Percentiles rank a stretch among this genome's conserved stretches.
phyloP scores from a whole-genome alignment of 2,329 filamentous ascomycete species.

The Epichloe hybrida region DNA sequence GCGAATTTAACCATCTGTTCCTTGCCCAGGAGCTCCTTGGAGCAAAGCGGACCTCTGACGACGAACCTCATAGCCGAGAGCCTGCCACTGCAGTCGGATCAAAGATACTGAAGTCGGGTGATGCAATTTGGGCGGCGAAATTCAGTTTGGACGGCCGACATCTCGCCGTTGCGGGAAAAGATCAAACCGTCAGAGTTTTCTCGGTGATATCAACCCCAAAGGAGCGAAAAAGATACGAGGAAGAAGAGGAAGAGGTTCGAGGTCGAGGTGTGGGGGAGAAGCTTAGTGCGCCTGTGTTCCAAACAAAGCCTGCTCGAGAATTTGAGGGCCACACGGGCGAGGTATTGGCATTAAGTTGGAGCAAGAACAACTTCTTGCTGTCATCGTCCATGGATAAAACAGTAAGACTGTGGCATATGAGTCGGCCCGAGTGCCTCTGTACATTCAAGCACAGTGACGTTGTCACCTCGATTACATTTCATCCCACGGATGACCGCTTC shows the following conservation, averaged over 20 bases:
- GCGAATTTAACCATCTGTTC: conserved; percentile 78
- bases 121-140: conserved; percentile 82
- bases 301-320: conserved; percentile 61
- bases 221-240: conserved; percentile 61
- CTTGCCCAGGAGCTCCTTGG: conserved; percentile 78
- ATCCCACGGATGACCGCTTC: conserved; percentile 89
- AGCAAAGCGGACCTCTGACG: conserved; percentile 27
- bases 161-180: conserved; percentile 83
- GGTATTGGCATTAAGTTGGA: conserved; percentile 89
- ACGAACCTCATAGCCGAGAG: conserved; percentile 15
- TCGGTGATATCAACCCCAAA: conserved; percentile 71
- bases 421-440: conserved; percentile 71
- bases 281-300: conserved; percentile 83
- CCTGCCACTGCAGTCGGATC: conserved; percentile 26
- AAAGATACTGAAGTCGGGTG: conserved; percentile 30
- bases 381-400: conserved; percentile 98
- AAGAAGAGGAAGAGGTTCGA: conserved; percentile 31
- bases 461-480: conserved; percentile 88
- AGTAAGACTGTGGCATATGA: conserved; percentile 86
- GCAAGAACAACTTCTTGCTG: conserved; percentile 94
- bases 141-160: conserved; percentile 89
- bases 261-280: conserved; percentile 34
- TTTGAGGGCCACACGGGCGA: conserved; percentile 76
- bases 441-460: conserved; percentile 93
- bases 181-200: conserved; percentile 77